Evolutionary conservation across 2,329 filamentous ascomycete genomes (phyloP), one percentile per base, ranked within the genome.

Genomic region (Elsinoe australis): DNA sequence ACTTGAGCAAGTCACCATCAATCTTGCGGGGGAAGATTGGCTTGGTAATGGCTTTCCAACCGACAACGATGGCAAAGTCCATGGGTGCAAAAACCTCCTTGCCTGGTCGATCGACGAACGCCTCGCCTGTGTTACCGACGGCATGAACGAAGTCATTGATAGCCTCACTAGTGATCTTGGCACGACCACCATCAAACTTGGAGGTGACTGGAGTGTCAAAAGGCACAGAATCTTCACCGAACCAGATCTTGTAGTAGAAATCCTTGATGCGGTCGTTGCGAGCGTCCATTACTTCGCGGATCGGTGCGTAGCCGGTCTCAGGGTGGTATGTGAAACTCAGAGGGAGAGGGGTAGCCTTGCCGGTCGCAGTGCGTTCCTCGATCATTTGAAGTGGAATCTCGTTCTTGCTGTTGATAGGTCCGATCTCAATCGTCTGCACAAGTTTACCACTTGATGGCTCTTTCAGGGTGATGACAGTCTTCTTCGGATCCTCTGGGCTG

Each of bases 71-170:
- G 28, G 64, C 64, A 47, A 66, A 98, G 68, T 98, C 92, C 92
- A 98, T 98, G 24, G 94, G 92, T 5, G 92, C 92, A 58, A 84
- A 90, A 55, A 95, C 86, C 53, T 86, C 82, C 73, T 96, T 96
- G 56, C 88, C 90, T 35, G 89, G 90, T 39, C 90, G 80, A 61
- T 96, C 90, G 47, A 98, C 90, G 58, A 98, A 98, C 5, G 92
- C 89, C 66, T 98, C 92, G 29, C 90, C 90, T 10, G 86, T 95
- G 70, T 98, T 98, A 55, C 94, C 92, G 56, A 98, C 92, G 36
- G 92, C 90, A 63, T 98, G 89, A n/a, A 96, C 88, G 58, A 98
- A 98, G 70, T 98, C 89, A 53, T 94, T 94, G 70, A 98, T 95
- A 53, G 85, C 89, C 64, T 95, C 86, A 51, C 83, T 82, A 3